A percentile compares a stretch with the other conserved stretches of the same genome.
These are phyloP conservation scores for Umbellularia californica DNA, from an alignment of 164 flowering plant genomes.

Conservation along the genomic window DNA sequence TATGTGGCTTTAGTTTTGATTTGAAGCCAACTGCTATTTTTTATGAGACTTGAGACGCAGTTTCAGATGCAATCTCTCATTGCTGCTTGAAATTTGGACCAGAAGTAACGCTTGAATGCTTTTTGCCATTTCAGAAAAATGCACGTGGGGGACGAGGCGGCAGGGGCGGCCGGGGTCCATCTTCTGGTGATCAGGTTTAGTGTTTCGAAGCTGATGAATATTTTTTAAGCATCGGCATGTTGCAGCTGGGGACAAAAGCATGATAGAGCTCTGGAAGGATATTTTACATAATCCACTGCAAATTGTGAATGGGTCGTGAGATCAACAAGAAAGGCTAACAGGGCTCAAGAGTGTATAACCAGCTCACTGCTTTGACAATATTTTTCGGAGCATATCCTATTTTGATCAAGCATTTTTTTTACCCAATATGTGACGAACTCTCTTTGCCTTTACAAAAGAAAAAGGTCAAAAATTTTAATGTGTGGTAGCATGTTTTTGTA, in stretches of 20 bases:
- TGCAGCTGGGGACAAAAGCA: neutral
- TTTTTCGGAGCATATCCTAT: neutral
- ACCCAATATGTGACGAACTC: too few species aligned
- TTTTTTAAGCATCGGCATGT: neutral
- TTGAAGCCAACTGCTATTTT: neutral
- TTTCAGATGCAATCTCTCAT: neutral
- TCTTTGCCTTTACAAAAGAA: too few species aligned
- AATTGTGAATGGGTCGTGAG: too few species aligned
- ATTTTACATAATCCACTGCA: neutral
- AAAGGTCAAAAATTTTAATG: too few species aligned
- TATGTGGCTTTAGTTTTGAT: neutral
- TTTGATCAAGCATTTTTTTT: too few species aligned
- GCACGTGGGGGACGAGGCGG: slow-evolving; percentile 12
- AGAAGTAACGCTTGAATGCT: neutral
- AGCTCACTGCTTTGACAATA: neutral
- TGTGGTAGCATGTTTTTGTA: too few species aligned
- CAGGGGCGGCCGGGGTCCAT: slow-evolving; percentile 20
- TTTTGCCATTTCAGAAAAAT: slow-evolving; percentile 9
- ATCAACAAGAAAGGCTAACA: neutral
- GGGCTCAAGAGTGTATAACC: neutral
- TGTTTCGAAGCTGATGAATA: neutral
- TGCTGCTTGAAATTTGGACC: neutral
- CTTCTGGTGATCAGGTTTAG: slow-evolving; percentile 11
- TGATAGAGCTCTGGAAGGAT: neutral
- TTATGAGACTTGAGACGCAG: neutral